These are phyloP conservation scores for Botrytis fabae DNA, from an alignment of 2,329 filamentous ascomycete genomes.

Conservation along the genomic window DNA sequence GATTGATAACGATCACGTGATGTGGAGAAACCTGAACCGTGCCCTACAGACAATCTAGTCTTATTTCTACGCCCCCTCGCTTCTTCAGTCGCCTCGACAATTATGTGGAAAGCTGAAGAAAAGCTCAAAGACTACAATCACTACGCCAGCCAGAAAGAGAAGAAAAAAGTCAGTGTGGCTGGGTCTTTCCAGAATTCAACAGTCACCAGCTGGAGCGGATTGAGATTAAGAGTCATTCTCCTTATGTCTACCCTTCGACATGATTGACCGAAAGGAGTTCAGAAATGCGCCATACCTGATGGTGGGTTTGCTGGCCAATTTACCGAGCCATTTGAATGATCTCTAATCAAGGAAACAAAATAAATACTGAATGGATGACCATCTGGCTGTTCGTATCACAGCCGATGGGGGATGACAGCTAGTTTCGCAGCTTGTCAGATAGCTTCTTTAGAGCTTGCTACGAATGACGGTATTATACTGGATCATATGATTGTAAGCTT, in stretches of 20 bases:
- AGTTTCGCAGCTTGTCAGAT: background rate
- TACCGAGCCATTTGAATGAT: background rate
- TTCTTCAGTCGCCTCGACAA: background rate
- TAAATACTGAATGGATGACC: background rate
- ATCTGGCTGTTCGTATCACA: background rate
- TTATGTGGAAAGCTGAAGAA: background rate
- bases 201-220: background rate
- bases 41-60: too few relatives aligned
- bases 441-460: too few relatives aligned
- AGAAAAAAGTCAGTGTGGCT: background rate
- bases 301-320: background rate
- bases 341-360: background rate
- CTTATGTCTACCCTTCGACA: background rate
- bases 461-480: background rate
- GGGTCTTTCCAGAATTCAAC: background rate
- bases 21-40: background rate
- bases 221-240: background rate
- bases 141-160: background rate
- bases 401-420: too few relatives aligned
- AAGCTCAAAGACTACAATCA: background rate
- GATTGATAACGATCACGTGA: constrained; percentile 4
- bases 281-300: background rate
- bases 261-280: background rate
- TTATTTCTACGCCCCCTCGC: background rate
- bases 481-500: background rate